These are phyloP conservation scores for Picea abies DNA, from an alignment of 83 land plant genomes.

Conservation along the genomic window DNA sequence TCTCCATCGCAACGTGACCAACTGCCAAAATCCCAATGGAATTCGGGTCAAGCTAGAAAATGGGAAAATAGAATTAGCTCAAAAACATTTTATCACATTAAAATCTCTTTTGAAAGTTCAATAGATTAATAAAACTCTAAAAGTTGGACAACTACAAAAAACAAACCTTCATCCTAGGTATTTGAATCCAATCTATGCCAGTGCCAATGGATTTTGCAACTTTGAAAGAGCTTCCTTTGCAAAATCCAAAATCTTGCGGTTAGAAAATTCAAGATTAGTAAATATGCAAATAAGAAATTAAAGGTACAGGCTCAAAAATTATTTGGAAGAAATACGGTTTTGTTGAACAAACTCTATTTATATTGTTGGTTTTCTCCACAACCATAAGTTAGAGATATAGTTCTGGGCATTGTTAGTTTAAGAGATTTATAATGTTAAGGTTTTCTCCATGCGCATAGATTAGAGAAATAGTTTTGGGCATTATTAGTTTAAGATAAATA, in stretches of 20 bases:
- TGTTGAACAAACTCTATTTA: neutral
- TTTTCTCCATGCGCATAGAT: no score
- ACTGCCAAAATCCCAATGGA: constrained; percentile 57
- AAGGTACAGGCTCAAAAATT: neutral
- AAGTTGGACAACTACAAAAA: neutral
- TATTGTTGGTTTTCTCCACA: no score
- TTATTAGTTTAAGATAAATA: no score
- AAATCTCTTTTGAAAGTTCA: neutral
- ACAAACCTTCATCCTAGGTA: constrained; percentile 68
- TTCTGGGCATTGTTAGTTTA: no score
- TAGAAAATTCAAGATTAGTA: neutral
- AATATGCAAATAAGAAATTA: neutral
- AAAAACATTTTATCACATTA: neutral
- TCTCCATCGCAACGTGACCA: constrained; percentile 47
- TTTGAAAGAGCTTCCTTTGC: constrained; percentile 56
- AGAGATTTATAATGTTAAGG: no score
- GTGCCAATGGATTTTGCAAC: constrained; percentile 61
- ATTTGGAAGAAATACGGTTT: neutral
- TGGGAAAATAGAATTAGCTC: neutral
- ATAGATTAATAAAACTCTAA: neutral
- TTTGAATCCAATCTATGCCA: constrained; percentile 63
- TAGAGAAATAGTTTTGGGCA: no score
- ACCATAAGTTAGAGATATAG: no score
- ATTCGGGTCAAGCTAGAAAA: constrained; percentile 62
- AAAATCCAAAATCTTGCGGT: constrained; percentile 40